Conservation (phyloP, 2,329 filamentous ascomycete genomes). For the Neopestalotiopsis clavispora region DNA sequence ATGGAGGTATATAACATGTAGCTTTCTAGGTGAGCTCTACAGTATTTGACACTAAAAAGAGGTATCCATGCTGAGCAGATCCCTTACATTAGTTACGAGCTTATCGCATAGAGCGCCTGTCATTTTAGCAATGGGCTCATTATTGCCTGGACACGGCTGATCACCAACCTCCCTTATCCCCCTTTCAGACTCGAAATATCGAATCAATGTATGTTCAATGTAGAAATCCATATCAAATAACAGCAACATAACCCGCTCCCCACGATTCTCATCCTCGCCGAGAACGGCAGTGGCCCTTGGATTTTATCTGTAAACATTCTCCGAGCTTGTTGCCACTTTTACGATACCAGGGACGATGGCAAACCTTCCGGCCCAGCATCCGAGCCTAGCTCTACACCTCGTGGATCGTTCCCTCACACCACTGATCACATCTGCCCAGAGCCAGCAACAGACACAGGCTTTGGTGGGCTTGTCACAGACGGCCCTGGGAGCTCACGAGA, state of each 20-base stretch:
- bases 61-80: too few species aligned
- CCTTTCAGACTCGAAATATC: not conserved
- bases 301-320: not conserved
- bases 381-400: conserved; percentile 59
- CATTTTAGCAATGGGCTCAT: not conserved
- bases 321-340: not conserved
- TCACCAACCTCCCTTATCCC: not conserved
- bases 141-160: too few species aligned
- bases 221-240: not conserved
- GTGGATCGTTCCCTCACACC: conserved; percentile 62
- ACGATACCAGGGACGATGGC: conserved; percentile 36
- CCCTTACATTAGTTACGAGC: not conserved
- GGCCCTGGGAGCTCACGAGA: conserved; percentile 57
- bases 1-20: not conserved
- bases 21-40: too few species aligned
- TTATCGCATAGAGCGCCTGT: not conserved
- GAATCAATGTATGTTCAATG: not conserved
- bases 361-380: conserved; percentile 53
- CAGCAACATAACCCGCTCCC: not conserved
- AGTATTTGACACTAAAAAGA: too few species aligned
- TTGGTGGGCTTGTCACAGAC: conserved; percentile 57
- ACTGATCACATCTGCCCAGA: conserved; percentile 58
- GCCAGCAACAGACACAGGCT: conserved; percentile 49
- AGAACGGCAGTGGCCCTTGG: too few species aligned
- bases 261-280: not conserved